Percentiles rank a stretch among this genome's conserved stretches.
Evolutionary conservation across 2,329 filamentous ascomycete species (phyloP).

Genomic region (Diplodia scrobiculata): DNA sequence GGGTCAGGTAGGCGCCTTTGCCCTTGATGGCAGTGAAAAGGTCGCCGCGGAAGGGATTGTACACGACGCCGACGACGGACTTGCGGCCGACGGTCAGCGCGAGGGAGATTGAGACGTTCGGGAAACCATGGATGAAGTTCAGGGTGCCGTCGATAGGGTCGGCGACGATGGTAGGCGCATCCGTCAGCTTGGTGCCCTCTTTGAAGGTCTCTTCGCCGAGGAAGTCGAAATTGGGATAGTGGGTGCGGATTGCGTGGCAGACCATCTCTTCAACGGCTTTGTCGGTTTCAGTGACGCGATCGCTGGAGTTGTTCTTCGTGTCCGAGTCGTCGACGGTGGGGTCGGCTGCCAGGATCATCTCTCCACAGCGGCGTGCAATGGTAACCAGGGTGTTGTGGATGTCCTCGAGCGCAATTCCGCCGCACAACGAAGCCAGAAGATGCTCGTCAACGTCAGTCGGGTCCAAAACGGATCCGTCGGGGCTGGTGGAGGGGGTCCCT

Average conservation of each 20-base stretch:
- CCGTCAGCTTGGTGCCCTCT: constrained; percentile 37
- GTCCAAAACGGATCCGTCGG: constrained; percentile 16
- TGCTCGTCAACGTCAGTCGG: constrained; percentile 12
- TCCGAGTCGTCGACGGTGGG: constrained; percentile 35
- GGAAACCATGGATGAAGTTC: constrained; percentile 46
- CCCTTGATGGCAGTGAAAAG: constrained; percentile 43
- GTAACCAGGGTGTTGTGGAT: constrained; percentile 8
- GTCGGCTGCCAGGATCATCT: constrained; percentile 42
- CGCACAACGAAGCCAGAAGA: constrained; percentile 13
- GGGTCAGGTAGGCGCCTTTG: constrained; percentile 39
- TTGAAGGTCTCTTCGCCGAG: constrained; percentile 45
- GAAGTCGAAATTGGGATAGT: constrained; percentile 52
- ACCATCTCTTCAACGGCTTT: constrained; percentile 57
- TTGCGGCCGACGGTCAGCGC: constrained; percentile 40
- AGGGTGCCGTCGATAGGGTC: constrained; percentile 47
- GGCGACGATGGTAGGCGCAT: constrained; percentile 42
- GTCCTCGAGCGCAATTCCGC: constrained; percentile 1
- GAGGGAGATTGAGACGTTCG: constrained; percentile 42
- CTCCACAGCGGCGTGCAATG: constrained; percentile 38
- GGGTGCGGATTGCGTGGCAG: constrained; percentile 45
- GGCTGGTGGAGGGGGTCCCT: constrained; percentile 9
- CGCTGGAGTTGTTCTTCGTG: constrained; percentile 48
- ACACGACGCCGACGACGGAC: constrained; percentile 42
- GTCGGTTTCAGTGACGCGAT: constrained; percentile 60
- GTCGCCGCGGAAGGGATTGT: constrained; percentile 42